Conservation (phyloP, 345 rosid genomes). For the Lagerstroemia speciosa region DNA sequence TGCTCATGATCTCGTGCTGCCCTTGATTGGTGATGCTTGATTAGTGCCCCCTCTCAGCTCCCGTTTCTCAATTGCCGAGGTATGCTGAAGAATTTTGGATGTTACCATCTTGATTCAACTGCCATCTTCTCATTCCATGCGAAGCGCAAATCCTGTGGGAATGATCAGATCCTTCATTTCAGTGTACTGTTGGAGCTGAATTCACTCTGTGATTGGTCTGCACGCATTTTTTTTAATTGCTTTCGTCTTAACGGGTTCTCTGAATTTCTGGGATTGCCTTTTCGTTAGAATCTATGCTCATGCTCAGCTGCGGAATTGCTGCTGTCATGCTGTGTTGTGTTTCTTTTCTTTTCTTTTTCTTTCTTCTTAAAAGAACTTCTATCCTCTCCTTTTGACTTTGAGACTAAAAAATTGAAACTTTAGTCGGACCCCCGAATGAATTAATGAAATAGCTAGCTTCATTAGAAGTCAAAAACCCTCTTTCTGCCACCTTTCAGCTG, state of each 20-base stretch:
- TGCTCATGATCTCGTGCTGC: background rate
- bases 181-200: background rate
- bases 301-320: background rate
- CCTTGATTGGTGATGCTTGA: conserved; percentile 2
- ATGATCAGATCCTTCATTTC: background rate
- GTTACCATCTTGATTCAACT: background rate
- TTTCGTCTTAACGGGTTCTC: background rate
- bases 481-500: background rate
- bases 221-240: background rate
- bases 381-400: background rate
- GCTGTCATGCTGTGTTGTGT: background rate
- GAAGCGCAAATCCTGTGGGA: background rate
- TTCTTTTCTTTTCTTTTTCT: too few relatives aligned
- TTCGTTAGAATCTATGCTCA: conserved; percentile 1
- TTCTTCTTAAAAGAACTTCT: too few relatives aligned
- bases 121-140: background rate
- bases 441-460: background rate
- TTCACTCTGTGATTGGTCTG: background rate
- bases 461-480: background rate
- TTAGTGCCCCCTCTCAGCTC: background rate
- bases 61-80: background rate
- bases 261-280: background rate
- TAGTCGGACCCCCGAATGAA: background rate
- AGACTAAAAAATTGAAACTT: background rate
- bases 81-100: background rate